phyloP scores from a whole-genome alignment of 2,329 filamentous ascomycete species.

The Thermothelomyces thermophilus region DNA sequence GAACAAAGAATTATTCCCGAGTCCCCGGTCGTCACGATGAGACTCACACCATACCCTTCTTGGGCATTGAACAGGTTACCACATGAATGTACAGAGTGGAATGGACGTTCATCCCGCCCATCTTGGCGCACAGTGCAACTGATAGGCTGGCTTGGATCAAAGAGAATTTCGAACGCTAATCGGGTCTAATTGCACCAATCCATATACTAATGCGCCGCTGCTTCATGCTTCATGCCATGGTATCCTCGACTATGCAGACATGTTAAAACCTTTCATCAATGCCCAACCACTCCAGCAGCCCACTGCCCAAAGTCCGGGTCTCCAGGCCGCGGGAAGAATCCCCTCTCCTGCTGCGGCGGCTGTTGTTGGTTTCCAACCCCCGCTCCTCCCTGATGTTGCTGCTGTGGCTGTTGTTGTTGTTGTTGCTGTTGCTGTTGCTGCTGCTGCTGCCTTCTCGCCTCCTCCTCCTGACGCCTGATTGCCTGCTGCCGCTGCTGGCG shows the following conservation, averaged over 20 bases:
- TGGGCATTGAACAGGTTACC: too few relatives aligned
- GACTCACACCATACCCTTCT: too few relatives aligned
- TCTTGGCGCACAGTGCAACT: too few relatives aligned
- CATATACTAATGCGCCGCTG: constrained; percentile 7
- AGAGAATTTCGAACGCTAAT: neutral
- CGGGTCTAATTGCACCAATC: constrained; percentile 1
- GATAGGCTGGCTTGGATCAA: too few relatives aligned
- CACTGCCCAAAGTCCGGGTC: constrained; percentile 64
- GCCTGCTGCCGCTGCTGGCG: constrained; percentile 64
- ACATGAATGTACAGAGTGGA: too few relatives aligned
- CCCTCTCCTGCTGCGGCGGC: constrained; percentile 4
- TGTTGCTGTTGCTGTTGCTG: constrained; percentile 9
- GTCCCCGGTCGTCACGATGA: too few relatives aligned
- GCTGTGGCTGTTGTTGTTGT: constrained; percentile 20
- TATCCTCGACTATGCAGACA: neutral
- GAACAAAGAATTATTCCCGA: too few relatives aligned
- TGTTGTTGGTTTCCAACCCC: neutral
- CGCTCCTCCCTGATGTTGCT: neutral
- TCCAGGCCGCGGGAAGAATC: constrained; percentile 45
- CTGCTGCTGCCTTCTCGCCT: constrained; percentile 28
- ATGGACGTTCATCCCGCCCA: too few relatives aligned
- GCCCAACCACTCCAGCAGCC: constrained; percentile 56
- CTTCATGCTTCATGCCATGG: constrained; percentile 12
- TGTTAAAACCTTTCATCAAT: constrained; percentile 29
- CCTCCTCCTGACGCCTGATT: constrained; percentile 37